Conservation (phyloP, 75 land plant genomes). For the Sequoia sempervirens region DNA sequence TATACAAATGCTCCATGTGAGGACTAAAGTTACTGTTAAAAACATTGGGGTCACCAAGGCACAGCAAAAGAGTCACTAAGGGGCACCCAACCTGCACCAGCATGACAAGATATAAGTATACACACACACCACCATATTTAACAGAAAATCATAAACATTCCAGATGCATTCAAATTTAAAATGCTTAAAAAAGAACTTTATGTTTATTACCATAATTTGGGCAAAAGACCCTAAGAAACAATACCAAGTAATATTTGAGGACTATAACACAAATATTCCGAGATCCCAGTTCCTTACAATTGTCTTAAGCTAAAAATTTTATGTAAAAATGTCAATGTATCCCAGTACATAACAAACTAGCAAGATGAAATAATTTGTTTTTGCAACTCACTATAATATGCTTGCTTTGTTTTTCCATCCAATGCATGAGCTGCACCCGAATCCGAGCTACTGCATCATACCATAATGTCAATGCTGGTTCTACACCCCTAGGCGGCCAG, state of each 20-base stretch:
- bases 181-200: neutral
- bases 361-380: neutral
- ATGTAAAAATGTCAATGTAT: neutral
- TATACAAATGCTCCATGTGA: slow-evolving; percentile 95
- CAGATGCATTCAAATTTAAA: neutral
- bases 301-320: neutral
- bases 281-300: neutral
- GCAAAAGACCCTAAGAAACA: neutral
- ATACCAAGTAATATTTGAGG: neutral
- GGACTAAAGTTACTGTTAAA: slow-evolving; percentile 68
- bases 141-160: neutral
- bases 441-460: slow-evolving; percentile 92
- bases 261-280: neutral
- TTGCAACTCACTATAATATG: slow-evolving; percentile 74
- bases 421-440: slow-evolving; percentile 77
- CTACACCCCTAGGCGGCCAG: slow-evolving; percentile 97
- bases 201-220: neutral
- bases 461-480: slow-evolving; percentile 85
- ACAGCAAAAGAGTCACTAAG: slow-evolving; percentile 90
- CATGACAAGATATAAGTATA: neutral
- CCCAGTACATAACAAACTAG: neutral
- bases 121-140: neutral
- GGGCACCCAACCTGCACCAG: slow-evolving; percentile 90
- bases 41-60: slow-evolving; percentile 88
- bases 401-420: slow-evolving; percentile 99